A percentile compares a stretch with the other conserved stretches of the same genome.
Conservation (phyloP, 192 early-diverging fungal species). For the Gigaspora rosea region DNA sequence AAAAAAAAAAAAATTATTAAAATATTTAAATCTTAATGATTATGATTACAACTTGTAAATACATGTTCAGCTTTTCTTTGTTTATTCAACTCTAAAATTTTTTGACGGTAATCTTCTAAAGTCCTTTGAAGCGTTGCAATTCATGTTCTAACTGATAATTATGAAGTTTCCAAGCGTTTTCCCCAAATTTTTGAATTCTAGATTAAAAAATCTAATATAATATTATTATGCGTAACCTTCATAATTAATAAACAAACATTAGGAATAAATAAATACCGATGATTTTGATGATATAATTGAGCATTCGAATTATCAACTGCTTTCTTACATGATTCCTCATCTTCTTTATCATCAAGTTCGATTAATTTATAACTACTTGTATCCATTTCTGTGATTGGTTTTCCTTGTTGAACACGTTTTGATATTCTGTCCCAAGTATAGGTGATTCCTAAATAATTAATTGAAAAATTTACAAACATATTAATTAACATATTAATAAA, state of each 20-base stretch:
- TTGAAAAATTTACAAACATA: too few relatives aligned
- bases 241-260: too few relatives aligned
- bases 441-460: conserved; percentile 24
- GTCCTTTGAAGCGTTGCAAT: conserved; percentile 41
- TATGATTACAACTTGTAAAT: neutral
- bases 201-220: too few relatives aligned
- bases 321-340: too few relatives aligned
- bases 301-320: conserved; percentile 59
- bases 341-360: too few relatives aligned
- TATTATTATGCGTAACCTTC: too few relatives aligned
- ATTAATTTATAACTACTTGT: too few relatives aligned
- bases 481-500: too few relatives aligned
- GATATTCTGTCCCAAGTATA: conserved; percentile 28
- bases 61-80: conserved; percentile 56
- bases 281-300: too few relatives aligned
- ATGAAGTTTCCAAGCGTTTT: too few relatives aligned
- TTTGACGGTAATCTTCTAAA: conserved; percentile 44
- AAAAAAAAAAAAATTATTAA: conserved; percentile 2
- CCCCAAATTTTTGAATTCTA: too few relatives aligned
- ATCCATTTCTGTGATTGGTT: conserved; percentile 45
- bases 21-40: neutral
- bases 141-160: conserved; percentile 55
- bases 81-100: conserved; percentile 53
- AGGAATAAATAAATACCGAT: too few relatives aligned
- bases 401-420: conserved; percentile 48